phyloP scores from a whole-genome alignment of 148 eudicot species.

The Agrostemma githago region DNA sequence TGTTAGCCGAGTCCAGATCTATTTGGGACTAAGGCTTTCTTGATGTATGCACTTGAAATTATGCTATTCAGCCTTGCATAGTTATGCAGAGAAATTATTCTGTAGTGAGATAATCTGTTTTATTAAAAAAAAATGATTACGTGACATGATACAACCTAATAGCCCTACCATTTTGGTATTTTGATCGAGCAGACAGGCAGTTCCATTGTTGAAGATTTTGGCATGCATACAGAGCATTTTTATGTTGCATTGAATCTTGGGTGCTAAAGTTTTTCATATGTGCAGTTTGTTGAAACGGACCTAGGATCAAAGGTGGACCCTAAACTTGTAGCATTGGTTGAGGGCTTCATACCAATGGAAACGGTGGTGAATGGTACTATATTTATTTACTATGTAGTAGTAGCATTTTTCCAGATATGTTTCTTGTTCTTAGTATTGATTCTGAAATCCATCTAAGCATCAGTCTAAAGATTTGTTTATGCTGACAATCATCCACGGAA shows the following conservation, averaged over 20 bases:
- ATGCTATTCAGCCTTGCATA: neutral
- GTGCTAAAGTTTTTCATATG: constrained; percentile 15
- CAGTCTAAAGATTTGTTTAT: constrained; percentile 1
- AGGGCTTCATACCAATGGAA: constrained; percentile 80
- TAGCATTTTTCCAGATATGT: neutral
- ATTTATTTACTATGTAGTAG: neutral
- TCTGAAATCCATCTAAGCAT: constrained; percentile 3
- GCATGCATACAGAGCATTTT: neutral
- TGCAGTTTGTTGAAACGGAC: constrained; percentile 82
- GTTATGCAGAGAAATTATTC: neutral
- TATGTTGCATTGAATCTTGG: neutral
- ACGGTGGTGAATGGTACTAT: constrained; percentile 60
- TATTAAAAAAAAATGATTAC: neutral
- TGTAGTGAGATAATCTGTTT: neutral
- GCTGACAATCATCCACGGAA: constrained; percentile 18
- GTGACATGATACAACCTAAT: neutral
- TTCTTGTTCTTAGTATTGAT: neutral
- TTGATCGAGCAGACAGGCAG: neutral
- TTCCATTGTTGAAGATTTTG: constrained; percentile 1
- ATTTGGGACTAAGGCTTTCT: too few species aligned
- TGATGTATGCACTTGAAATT: constrained; percentile 4
- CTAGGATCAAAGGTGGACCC: constrained; percentile 36
- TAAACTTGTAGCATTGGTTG: constrained; percentile 33
- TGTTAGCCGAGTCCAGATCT: too few species aligned
- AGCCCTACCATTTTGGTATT: neutral